Evolutionary conservation across 345 rosid genomes (phyloP), one percentile per base, ranked within the genome.

Genomic region (Odontarrhena argentea): DNA sequence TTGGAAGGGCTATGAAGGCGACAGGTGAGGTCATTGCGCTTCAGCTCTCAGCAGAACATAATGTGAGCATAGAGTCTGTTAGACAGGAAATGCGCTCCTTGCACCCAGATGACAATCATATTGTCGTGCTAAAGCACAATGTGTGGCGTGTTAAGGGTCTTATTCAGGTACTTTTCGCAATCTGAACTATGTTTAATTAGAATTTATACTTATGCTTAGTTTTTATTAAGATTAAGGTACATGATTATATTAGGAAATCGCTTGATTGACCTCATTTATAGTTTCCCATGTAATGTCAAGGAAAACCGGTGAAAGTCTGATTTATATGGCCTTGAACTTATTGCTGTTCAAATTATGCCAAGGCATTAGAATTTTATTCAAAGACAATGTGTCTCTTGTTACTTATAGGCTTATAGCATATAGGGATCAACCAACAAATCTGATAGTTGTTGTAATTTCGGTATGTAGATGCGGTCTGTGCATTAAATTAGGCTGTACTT

Each of bases 111-210:
- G 97, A 93, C 70, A 65, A 94, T 0, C 90, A 79, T 12, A 86
- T 93, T 43, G 98, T 93, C 42, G 89, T 90, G 57, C 67, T 93
- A 46, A 93, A 88, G 45, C 97, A 90, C 67, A 93, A 90, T 43
- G 98, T 93, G 13, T 93, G 98, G 98, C 96, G 98, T 18, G 97
- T 93, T 30, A 93, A 93, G 59, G 98, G 98, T 63, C 82, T 90
- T 70, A 93, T 93, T 79, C 98, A 93, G 94, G 98, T 90, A 74
- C 32, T 40, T 58, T 50, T 58, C 60, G 58, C 66, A 38, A 9
- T 35, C 32, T 3, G 54, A 13, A n/a, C 22, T 32, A n/a, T 18
- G 10, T 37, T 8, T 28, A 1, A 3, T 70, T 7, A 44, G 34
- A 14, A 45, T 38, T 28, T 68, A 15, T 24, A 48, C 10, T 46